Conservation (phyloP, 257 asterid species). For the Anisodus acutangulus region DNA sequence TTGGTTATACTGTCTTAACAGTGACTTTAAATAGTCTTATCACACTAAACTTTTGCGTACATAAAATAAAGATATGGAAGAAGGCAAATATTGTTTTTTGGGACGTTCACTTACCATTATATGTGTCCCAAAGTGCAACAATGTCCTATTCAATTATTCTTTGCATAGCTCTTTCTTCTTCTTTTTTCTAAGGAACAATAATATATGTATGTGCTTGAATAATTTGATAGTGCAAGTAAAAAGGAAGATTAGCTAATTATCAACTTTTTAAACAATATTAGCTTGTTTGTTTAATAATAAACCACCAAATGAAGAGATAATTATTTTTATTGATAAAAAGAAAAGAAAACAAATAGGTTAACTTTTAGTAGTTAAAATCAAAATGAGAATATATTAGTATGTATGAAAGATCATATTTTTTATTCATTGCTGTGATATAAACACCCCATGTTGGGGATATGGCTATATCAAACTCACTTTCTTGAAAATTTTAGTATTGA, state of each 20-base stretch:
- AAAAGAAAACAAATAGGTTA: not conserved
- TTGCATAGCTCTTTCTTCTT: not conserved
- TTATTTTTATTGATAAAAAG: not conserved
- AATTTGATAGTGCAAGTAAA: not conserved
- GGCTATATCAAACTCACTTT: too few relatives aligned
- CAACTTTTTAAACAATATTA: too few relatives aligned
- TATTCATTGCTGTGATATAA: too few relatives aligned
- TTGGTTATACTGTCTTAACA: not conserved
- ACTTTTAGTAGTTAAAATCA: not conserved
- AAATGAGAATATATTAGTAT: not conserved
- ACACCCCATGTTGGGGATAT: too few relatives aligned
- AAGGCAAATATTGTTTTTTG: not conserved
- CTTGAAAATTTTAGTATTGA: not conserved
- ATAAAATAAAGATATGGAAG: not conserved
- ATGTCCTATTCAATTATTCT: conserved; percentile 1
- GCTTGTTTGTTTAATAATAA: not conserved
- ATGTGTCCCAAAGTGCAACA: not conserved
- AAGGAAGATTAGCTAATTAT: not conserved
- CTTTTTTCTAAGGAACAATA: not conserved
- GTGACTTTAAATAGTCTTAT: not conserved
- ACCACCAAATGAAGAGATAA: not conserved
- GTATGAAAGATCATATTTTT: too few relatives aligned
- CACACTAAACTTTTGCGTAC: not conserved
- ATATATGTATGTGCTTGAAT: not conserved
- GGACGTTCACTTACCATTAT: not conserved